Conservation (phyloP, 257 asterid species). For the Voacanga thouarsii region DNA sequence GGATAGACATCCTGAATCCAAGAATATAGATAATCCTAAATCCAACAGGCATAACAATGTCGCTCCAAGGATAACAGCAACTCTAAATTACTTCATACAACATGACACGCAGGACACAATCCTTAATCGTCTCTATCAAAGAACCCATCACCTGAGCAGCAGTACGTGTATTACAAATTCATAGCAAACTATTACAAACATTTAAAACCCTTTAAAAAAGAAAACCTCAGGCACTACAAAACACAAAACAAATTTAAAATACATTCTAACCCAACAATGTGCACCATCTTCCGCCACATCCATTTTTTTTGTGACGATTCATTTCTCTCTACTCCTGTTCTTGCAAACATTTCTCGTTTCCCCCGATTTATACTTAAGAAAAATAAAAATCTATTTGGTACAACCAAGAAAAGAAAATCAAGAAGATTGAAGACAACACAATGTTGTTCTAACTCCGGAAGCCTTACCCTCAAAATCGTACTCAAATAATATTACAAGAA, state of each 20-base stretch:
- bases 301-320: background rate
- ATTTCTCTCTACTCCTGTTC: background rate
- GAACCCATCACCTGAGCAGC: no score
- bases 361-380: no score
- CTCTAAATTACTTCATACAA: background rate
- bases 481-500: background rate
- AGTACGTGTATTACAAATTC: no score
- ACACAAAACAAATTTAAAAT: background rate
- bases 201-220: background rate
- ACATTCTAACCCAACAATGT: background rate
- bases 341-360: no score
- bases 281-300: background rate
- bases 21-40: background rate
- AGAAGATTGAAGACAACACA: background rate
- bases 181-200: background rate
- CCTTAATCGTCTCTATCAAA: background rate
- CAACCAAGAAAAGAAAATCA: background rate
- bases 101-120: background rate
- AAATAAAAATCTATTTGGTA: no score
- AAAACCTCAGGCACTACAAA: background rate
- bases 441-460: background rate
- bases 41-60: background rate
- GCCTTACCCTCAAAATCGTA: background rate
- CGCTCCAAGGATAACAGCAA: background rate
- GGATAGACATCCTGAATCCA: background rate